phyloP scores from a whole-genome alignment of 1,284 basidiomycete species.

The Ceratobasidium sp. region DNA sequence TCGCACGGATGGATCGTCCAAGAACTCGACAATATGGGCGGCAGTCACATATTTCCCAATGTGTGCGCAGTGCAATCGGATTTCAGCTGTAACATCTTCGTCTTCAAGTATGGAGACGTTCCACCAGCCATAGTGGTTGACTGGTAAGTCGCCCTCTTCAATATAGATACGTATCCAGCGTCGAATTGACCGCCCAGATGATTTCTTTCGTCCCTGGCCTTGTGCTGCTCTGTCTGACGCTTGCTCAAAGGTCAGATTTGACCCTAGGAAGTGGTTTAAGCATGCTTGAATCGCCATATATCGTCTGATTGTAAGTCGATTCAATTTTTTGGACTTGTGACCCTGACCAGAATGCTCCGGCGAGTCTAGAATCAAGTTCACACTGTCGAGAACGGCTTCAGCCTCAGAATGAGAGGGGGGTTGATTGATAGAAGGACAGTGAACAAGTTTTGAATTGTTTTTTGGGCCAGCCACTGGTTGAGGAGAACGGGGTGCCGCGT shows the following conservation, averaged over 20 bases:
- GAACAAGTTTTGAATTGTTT: too few relatives aligned
- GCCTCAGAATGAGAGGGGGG: too few relatives aligned
- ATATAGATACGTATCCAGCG: conserved; percentile 1
- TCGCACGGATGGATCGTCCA: not conserved
- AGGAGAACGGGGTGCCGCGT: too few relatives aligned
- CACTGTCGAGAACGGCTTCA: too few relatives aligned
- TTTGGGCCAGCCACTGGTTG: too few relatives aligned
- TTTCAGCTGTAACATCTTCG: conserved; percentile 40
- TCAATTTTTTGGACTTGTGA: too few relatives aligned
- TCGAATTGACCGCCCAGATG: not conserved
- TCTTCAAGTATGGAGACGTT: conserved; percentile 15
- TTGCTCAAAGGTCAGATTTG: too few relatives aligned
- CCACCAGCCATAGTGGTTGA: not conserved
- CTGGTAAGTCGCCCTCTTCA: conserved; percentile 7
- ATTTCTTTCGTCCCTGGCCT: not conserved
- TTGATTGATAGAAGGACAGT: too few relatives aligned
- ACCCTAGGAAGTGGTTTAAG: conserved; percentile 1
- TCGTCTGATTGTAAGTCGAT: too few relatives aligned
- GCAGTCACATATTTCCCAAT: conserved; percentile 43
- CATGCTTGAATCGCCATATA: conserved; percentile 10
- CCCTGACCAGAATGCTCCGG: too few relatives aligned
- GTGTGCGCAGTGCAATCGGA: conserved; percentile 30
- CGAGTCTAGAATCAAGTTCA: too few relatives aligned
- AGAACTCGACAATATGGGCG: conserved; percentile 40
- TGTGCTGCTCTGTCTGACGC: not conserved